Evolutionary conservation across 352 stramenopile species (phyloP), one percentile per base, ranked within the genome.

Genomic region (Globisporangium spiculum): DNA sequence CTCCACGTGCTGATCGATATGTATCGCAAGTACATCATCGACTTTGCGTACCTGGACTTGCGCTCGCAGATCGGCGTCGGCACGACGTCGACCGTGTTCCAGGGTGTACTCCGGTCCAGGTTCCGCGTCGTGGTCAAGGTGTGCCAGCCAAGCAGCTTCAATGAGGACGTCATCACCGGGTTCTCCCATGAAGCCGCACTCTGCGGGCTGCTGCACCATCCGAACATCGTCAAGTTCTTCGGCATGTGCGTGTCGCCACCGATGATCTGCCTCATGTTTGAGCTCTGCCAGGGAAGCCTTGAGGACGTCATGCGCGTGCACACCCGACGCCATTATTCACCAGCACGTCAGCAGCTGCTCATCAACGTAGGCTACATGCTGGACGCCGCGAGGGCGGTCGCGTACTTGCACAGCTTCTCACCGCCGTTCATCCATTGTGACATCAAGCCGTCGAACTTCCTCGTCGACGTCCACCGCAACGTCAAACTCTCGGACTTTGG

Each of bases 381-480:
- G 38, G 38, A 46, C 38, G 38, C 38, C 3, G 4, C 38, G 38
- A 18, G 38, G 38, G 38, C 38, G 38, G 76, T 92, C 32, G 83
- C 81, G 50, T 91, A 91, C 48, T 67, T 91, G 58, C 83, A 91
- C 69, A 86, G 77, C 53, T 88, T 89, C 63, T 83, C 77, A 16
- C 81, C 80, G 36, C 75, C 77, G 9, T 86, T 95, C 66, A 75
- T 96, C 57, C 88, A 96, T 46, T 80, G 84, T 6, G 97, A 99
- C 72, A 91, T 99, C 32, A 99, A 99, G 69, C 96, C 96, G 53
- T 97, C 94, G 24, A 99, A 99, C 76, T 92, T 57, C 61, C 38
- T 58, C 82, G 88, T 53, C 77, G 83, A 67, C 32, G 68, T n/a
- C 14, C 24, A 58, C 50, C 72, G 52, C 58, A 83, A 75, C 44